phyloP scores from a whole-genome alignment of 1,284 basidiomycete genomes.

The Puccinia novopanici region DNA sequence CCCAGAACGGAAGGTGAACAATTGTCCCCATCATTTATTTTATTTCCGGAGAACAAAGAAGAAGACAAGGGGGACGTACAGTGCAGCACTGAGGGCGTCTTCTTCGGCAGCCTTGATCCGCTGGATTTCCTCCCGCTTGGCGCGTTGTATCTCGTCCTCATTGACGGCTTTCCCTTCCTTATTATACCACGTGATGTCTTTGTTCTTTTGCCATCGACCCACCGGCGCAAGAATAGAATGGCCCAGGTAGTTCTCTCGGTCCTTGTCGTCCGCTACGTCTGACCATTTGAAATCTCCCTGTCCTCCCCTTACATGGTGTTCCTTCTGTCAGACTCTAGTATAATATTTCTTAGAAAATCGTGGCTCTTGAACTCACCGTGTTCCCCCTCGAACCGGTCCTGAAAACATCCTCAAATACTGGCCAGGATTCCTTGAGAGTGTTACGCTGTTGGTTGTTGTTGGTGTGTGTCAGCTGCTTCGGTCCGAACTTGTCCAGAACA shows the following conservation, averaged over 20 bases:
- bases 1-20: neutral
- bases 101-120: conserved; percentile 81
- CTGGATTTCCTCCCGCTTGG: conserved; percentile 70
- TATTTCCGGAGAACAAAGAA: no score
- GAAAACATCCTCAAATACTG: no score
- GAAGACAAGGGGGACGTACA: conserved; percentile 62
- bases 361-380: no score
- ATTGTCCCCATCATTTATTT: neutral
- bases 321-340: no score
- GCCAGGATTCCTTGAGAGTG: no score
- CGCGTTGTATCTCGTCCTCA: conserved; percentile 54
- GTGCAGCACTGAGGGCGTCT: conserved; percentile 75
- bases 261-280: conserved; percentile 72
- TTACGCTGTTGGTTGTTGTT: no score
- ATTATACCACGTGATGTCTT: conserved; percentile 43
- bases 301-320: no score
- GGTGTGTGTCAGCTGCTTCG: no score
- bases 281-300: no score
- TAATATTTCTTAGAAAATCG: no score
- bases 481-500: no score
- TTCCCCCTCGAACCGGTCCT: no score
- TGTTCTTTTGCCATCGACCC: conserved; percentile 80
- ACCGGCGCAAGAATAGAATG: conserved; percentile 88
- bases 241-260: conserved; percentile 88
- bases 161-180: conserved; percentile 64